Evolutionary conservation across 176 grass and related monocot species (phyloP), one percentile per base, ranked within the genome.

Genomic region (Guadua angustifolia): DNA sequence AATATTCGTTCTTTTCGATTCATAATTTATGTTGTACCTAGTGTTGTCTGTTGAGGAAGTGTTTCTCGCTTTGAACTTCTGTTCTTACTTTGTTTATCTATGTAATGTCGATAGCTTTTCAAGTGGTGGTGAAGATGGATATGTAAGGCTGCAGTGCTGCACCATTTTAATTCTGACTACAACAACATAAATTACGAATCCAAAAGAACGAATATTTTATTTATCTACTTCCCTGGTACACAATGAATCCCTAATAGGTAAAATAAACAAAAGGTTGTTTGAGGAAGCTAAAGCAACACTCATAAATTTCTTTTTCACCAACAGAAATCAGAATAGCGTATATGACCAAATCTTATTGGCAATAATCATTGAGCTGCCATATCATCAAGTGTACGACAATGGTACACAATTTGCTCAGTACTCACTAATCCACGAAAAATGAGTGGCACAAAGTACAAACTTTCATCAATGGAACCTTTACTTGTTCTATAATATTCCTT

Each of bases 251-350:
- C 1, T 0, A 63, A 33, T 16, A 63, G 25, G 25, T 63, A 15
- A 32, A 15, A 63, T 5, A 32, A 32, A 63, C 25, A 32, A 63
- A 63, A 3, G 13, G 12, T 0, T 16, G 60, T 32, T 33, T 0
- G 13, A 5, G 26, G 13, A 33, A 63, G 60, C 26, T 35, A 29
- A 42, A 57, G 49, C 9, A 74, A 26, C 49, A 36, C 71, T 74
- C 29, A 75, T 57, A 57, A 57, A n/a, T 57, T 57, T 2, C 21
- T 57, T 56, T 59, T 75, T 75, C 73, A 75, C 10, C 73, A 57
- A 39, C 10, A 56, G 16, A 36, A 74, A 74, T 69, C 73, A 85
- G 83, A 78, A 85, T 77, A 60, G 83, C 22, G 49, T 85, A 85
- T 85, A 78, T 85, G 5, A 32, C 71, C 43, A 83, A 84, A 69